Evolutionary conservation across 495 filamentous ascomycete genomes (phyloP), one percentile per base, ranked within the genome.

Genomic region (Neohortaea acidophila): DNA sequence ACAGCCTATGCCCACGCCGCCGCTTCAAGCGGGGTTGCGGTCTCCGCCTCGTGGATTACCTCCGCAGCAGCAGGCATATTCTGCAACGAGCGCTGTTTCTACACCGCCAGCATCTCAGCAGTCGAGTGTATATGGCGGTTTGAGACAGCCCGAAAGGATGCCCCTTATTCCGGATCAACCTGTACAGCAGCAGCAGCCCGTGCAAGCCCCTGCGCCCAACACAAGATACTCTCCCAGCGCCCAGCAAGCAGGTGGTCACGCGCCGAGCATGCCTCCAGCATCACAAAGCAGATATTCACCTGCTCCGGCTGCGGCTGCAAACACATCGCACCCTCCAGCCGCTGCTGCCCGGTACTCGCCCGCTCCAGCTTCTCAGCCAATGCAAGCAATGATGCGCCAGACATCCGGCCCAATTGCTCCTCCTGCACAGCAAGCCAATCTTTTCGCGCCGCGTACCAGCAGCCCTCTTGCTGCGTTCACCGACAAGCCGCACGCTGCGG

Each of bases 361-460:
- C n/a, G 47, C 51, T 12, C 47, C 50, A 27, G 24, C 41, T 2
- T 19, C 44, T 13, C 39, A 43, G 21, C 35, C 19, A 31, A 15
- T 6, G 4, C 32, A 19, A 13, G 14, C 32, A 20, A 8, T 20
- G 21, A 20, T 20, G 21, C 19, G 32, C 14, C 32, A 8, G 6
- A 10, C 8, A 34, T n/a, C 32, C 14, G 37, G 19, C 21, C 63
- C 32, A 63, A 55, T 41, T 63, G 65, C 26, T 57, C 58, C 33
- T 59, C 69, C 20, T 64, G 70, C 3, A 17, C 30, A 21, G 36
- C 46, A 39, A 32, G 44, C 66, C 3, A 60, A 84, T 49, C 68
- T 78, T 10, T 84, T 84, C 57, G 81, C 81, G 40, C 83, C 84
- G 7, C 73, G 83, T 37, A 89, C 82, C 14, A 89, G 81, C 14